phyloP scores from a whole-genome alignment of 805 yeast genomes.

The Sugiyamaella americana region DNA sequence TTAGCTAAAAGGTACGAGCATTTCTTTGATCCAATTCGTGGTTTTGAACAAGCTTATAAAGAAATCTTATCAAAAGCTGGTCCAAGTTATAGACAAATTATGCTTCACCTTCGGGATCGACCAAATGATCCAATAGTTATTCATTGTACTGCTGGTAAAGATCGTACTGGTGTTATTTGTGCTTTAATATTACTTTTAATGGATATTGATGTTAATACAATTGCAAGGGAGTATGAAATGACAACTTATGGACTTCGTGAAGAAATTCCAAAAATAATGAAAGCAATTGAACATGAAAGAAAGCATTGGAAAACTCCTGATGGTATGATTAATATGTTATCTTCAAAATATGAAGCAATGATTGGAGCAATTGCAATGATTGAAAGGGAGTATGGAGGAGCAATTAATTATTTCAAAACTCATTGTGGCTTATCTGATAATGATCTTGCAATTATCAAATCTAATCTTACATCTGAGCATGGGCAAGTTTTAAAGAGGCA shows the following conservation, averaged over 20 bases:
- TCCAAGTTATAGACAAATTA: constrained; percentile 40
- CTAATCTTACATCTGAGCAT: constrained; percentile 24
- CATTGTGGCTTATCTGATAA: constrained; percentile 40
- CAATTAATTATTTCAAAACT: constrained; percentile 41
- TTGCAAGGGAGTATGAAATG: constrained; percentile 72
- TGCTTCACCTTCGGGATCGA: constrained; percentile 50
- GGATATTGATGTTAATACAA: constrained; percentile 59
- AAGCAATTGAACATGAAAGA: constrained; percentile 17
- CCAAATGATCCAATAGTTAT: constrained; percentile 49
- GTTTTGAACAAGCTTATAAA: constrained; percentile 58
- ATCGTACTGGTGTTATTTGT: constrained; percentile 70
- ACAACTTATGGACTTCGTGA: constrained; percentile 49
- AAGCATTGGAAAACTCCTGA: constrained; percentile 33
- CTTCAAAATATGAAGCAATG: constrained; percentile 68
- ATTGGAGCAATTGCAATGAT: constrained; percentile 50
- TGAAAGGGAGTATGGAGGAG: constrained; percentile 48
- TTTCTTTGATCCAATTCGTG: constrained; percentile 52
- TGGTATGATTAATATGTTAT: constrained; percentile 54
- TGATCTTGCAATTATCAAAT: constrained; percentile 39
- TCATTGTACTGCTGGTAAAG: constrained; percentile 86
- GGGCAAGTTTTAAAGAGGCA: not conserved
- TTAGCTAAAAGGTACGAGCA: constrained; percentile 50
- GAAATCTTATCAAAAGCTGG: constrained; percentile 49
- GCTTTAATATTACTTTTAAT: constrained; percentile 58
- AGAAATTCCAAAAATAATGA: constrained; percentile 17